Evolutionary conservation across 1,139 yeast species (phyloP), one percentile per base, ranked within the genome.

Genomic region (Pichia sp.): DNA sequence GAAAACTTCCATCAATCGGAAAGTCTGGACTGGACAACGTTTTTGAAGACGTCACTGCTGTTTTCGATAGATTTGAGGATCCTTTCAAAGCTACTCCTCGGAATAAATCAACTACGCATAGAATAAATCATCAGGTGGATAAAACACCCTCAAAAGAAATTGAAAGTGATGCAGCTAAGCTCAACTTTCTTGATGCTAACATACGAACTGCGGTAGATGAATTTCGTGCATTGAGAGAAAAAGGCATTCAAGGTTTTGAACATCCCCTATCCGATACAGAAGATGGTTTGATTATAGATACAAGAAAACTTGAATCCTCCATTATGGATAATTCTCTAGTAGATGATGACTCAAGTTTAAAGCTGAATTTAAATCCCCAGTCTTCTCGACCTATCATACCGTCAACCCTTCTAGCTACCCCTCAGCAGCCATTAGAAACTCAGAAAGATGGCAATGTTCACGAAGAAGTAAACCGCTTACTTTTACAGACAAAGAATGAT

Each of bases 361-460:
- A 42, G 9, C 28, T 55, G 14, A 53, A 55, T 22, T 38, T 55
- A 9, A 44, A 49, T 28, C 45, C 48, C 18, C 25, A 26, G 14
- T 24, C 28, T 5, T 17, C 9, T 8, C 17, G 40, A 21, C 33
- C 12, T 9, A 8, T 7, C 6, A 17, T 3, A 1, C 8, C 14
- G 1, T 38, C 36, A n/a, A 41, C 39, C n/a, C 38, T 44, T 3
- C 30, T 34, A 10, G 34, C 32, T 12, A 12, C 15, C 3, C 18
- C 20, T 8, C 14, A 30, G 11, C 8, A 10, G 12, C 7, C 5
- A 4, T 36, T 20, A 7, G 19, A 25, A 4, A 45, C 48, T 1
- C 57, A 54, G 34, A 50, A 41, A 4, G 57, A 54, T 37, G 49
- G 51, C 2, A 41, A 50, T 23, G 36, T 51, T 8, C 48, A 52